Base-by-base conservation (phyloP, 495 filamentous ascomycete genomes). In the Immersiella caudata region DNA sequence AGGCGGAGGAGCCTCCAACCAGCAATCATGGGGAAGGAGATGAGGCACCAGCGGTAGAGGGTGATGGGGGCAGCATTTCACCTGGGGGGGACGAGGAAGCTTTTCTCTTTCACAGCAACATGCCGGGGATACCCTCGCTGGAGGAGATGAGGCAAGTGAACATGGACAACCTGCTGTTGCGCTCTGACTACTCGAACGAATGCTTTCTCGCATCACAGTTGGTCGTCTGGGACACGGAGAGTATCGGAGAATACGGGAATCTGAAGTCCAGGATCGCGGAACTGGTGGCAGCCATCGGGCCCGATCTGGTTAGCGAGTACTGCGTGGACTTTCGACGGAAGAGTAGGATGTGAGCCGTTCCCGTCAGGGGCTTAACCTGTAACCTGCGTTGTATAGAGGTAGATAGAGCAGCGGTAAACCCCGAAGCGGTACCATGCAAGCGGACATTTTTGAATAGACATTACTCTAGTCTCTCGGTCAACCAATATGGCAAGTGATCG, bases 81-180 rank as follows among this genome's bases (percentile, higher is more conserved):
- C 12, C 8, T 21, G 26, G 57, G 5, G 26, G 29, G 7, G 56
- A 59, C 27, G 56, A 33, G 6, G 26, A 33, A 6, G 22, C 56
- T 5, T 59, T 59, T 20, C 83, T 95, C 24, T 91, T 95, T 61
- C 72, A 79, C 21, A 81, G 89, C 49, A 79, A 84, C 60, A 93
- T 96, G 87, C 94, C 94, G 0, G 94, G 94, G 2, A 82, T 91
- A 27, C 80, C 94, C 68, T 87, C 91, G 1, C 71, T 85, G 14
- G 80, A 84, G 0, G 81, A 96, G 68, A 79, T 97, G 40, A 70
- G 70, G n/a, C 66, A 79, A 52, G 71, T 93, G 51, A 84, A 91
- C 67, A 81, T 96, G 57, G 89, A 88, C 63, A 75, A 83, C 22
- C 72, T 88, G 22, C 71, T 75, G 16, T 71, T 83, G 52, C 74